Base-by-base conservation (phyloP, 2,329 filamentous ascomycete genomes). In the Chlorencoelia australis region DNA sequence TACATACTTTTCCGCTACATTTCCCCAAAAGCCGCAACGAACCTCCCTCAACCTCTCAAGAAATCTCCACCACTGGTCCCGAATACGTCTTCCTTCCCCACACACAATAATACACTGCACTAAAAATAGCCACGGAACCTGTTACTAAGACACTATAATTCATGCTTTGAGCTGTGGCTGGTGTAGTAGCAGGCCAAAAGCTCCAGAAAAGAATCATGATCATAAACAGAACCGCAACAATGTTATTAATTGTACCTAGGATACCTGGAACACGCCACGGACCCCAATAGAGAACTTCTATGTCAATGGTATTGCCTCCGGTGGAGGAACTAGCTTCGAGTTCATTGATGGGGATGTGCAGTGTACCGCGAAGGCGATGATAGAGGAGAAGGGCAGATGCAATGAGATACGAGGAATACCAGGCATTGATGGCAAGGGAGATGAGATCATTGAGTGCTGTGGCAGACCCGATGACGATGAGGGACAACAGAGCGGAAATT, bases 391-490 rank as follows among this genome's bases (percentile, higher is more conserved):
- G 10, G 14, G 19, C 9, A 15, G 28, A 30, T 14, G 65, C 64
- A 26, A 69, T 56, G 22, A 71, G 58, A 47, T 73, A 73, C 7
- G 66, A 67, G 13, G 60, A 59, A 32, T 70, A 64, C 6, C 72
- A 58, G 1, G 65, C 62, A 19, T 59, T 63, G 28, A 69, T 59
- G 27, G 64, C 63, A 11, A 73, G 58, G 3, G 67, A 70, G 9
- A 65, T 61, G 40, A 72, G 63, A 35, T 65, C 67, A 46, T 71
- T 68, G 51, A 72, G 68, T 7, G 68, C 69, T 3, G 61, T 61
- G 3, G 59, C 52, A 5, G 63, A 69, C 20, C 65, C 68, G 41
- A 71, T 64, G 52, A 67, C 68, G 55, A 71, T 71, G 11, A 51
- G 39, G 14, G 45, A 46, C 6, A 51, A 29, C 7, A 51, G 35